Evolutionary conservation across 2,329 filamentous ascomycete genomes (phyloP).

Genomic region (Thelonectria olida): DNA sequence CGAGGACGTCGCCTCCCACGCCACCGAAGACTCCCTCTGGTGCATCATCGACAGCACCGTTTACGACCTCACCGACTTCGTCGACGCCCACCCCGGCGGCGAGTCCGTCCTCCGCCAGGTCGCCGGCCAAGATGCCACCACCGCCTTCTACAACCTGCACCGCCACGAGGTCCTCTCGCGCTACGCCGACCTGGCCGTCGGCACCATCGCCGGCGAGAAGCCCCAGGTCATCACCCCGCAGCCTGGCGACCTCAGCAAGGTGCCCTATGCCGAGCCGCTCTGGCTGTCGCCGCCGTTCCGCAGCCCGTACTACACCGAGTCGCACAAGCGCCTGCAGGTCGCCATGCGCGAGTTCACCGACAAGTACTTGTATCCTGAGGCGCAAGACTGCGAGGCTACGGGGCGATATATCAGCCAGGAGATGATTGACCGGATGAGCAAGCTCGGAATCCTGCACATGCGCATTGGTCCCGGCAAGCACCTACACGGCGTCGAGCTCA

Average conservation of each 20-base stretch:
- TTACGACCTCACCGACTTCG: slow-evolving; percentile 86
- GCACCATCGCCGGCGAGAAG: slow-evolving; percentile 78
- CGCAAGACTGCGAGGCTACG: slow-evolving; percentile 77
- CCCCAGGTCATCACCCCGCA: slow-evolving; percentile 76
- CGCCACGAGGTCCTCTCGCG: slow-evolving; percentile 88
- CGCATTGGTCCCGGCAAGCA: slow-evolving; percentile 85
- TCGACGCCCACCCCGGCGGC: slow-evolving; percentile 86
- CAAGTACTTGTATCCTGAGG: slow-evolving; percentile 75
- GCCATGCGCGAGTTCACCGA: slow-evolving; percentile 80
- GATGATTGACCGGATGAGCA: slow-evolving; percentile 82
- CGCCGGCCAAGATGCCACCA: slow-evolving; percentile 82
- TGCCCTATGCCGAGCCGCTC: slow-evolving; percentile 86
- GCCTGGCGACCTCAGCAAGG: slow-evolving; percentile 76
- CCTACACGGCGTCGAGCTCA: slow-evolving; percentile 73
- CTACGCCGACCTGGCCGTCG: slow-evolving; percentile 79
- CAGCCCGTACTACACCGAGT: slow-evolving; percentile 82
- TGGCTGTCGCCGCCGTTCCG: slow-evolving; percentile 84
- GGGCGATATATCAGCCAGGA: slow-evolving; percentile 76
- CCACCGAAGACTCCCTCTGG: slow-evolving; percentile 79
- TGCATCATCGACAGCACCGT: slow-evolving; percentile 88
- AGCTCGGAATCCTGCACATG: slow-evolving; percentile 80
- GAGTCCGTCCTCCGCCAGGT: slow-evolving; percentile 82
- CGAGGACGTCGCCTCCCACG: slow-evolving; percentile 78
- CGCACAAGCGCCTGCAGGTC: slow-evolving; percentile 73
- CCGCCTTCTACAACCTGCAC: slow-evolving; percentile 91